phyloP scores from a whole-genome alignment of 306 rosid genomes.

The Fragaria nilgerrensis region DNA sequence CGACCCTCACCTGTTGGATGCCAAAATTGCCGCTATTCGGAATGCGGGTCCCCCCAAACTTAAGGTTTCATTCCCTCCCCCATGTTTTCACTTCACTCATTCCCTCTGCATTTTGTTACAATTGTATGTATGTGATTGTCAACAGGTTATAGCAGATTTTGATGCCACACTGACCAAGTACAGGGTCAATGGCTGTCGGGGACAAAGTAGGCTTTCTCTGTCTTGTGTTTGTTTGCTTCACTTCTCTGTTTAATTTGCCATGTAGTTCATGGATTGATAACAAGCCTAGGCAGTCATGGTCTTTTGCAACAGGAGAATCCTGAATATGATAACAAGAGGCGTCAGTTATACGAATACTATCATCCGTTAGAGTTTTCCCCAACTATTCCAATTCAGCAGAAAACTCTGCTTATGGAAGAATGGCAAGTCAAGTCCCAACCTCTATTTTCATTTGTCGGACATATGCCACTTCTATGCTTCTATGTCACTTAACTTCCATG shows the following conservation, averaged over 20 bases:
- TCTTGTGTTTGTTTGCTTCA: constrained; percentile 1
- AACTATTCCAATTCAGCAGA: constrained; percentile 66
- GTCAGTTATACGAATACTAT: constrained; percentile 62
- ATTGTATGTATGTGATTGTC: not conserved
- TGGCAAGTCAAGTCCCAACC: constrained; percentile 45
- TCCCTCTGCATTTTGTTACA: not conserved
- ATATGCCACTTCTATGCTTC: too few relatives aligned
- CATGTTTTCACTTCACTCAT: not conserved
- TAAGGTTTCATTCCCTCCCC: constrained; percentile 43
- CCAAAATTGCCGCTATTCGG: constrained; percentile 56
- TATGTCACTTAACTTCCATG: too few relatives aligned
- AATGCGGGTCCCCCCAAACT: constrained; percentile 55
- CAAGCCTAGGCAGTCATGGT: constrained; percentile 71
- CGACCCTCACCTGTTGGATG: constrained; percentile 38
- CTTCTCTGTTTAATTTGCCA: not conserved
- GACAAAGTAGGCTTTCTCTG: constrained; percentile 56
- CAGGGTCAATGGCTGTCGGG: constrained; percentile 73
- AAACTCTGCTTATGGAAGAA: constrained; percentile 91
- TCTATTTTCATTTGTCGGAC: not conserved
- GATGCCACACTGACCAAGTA: constrained; percentile 81
- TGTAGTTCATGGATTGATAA: constrained; percentile 24
- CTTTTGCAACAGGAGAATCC: constrained; percentile 81
- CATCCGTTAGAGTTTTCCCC: constrained; percentile 87
- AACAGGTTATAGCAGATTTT: constrained; percentile 83
- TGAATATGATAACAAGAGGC: constrained; percentile 69